A percentile compares a stretch with the other conserved stretches of the same genome.
These are phyloP conservation scores for Oryza brachyantha DNA, from an alignment of 176 grass and related monocot genomes.

Conservation along the genomic window DNA sequence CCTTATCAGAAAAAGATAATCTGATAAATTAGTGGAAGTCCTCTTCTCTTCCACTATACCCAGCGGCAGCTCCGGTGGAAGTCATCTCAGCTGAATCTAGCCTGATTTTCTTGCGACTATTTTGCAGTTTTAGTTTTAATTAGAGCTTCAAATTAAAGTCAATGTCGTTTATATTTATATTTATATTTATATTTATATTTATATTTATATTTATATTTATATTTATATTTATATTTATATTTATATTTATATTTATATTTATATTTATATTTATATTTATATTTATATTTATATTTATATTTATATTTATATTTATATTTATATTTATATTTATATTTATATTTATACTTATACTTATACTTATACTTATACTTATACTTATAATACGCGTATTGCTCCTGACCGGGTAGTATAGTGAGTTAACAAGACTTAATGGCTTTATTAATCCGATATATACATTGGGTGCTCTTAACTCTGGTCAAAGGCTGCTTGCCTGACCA, in stretches of 20 bases:
- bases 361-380: too few species aligned
- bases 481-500: constrained; percentile 36
- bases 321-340: too few species aligned
- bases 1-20: not conserved
- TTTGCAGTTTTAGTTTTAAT: not conserved
- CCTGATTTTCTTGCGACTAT: not conserved
- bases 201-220: too few species aligned
- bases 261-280: too few species aligned
- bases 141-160: not conserved
- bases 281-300: too few species aligned
- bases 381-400: not conserved
- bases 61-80: not conserved
- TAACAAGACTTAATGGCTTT: constrained; percentile 6
- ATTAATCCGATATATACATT: not conserved
- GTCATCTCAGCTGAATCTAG: not conserved
- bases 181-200: too few species aligned
- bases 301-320: too few species aligned
- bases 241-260: too few species aligned
- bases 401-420: not conserved
- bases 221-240: too few species aligned
- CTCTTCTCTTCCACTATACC: not conserved
- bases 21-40: not conserved
- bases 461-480: constrained; percentile 11
- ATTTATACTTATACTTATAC: too few species aligned
- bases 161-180: not conserved